Conservation (phyloP, 1,284 basidiomycete species). For the Ceratorhiza oryzae-sativae region DNA sequence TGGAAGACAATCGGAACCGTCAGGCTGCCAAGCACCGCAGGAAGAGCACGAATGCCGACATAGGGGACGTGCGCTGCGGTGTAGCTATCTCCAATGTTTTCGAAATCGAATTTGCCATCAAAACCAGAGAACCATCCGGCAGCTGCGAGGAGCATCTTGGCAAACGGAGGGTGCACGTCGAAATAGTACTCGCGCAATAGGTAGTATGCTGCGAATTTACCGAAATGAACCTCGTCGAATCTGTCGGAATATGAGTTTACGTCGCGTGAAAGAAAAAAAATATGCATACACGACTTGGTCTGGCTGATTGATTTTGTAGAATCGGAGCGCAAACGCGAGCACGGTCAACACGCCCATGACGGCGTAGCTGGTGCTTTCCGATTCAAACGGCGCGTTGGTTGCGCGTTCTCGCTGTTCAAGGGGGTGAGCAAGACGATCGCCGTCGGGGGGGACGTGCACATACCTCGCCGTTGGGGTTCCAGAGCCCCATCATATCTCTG, state of each 20-base stretch:
- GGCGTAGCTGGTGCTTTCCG: conserved; percentile 34
- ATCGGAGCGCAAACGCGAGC: conserved; percentile 80
- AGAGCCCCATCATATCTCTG: conserved; percentile 35
- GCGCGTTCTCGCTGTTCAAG: conserved; percentile 19
- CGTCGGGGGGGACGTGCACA: background rate
- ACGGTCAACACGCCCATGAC: conserved; percentile 63
- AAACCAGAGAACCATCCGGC: conserved; percentile 97
- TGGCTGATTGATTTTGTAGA: conserved; percentile 93
- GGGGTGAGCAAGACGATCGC: background rate
- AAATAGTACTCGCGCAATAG: conserved; percentile 95
- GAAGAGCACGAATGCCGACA: conserved; percentile 89
- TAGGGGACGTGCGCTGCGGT: conserved; percentile 88
- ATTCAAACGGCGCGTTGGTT: conserved; percentile 39
- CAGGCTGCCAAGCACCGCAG: conserved; percentile 88
- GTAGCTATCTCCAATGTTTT: conserved; percentile 95
- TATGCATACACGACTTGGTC: conserved; percentile 90
- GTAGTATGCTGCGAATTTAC: conserved; percentile 93
- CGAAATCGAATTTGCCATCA: conserved; percentile 92
- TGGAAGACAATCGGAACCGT: conserved; percentile 92
- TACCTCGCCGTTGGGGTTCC: conserved; percentile 34
- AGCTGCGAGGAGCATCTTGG: conserved; percentile 90
- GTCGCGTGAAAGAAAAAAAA: conserved; percentile 3
- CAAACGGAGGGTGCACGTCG: conserved; percentile 97
- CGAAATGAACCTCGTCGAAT: conserved; percentile 97
- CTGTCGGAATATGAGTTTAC: conserved; percentile 54